phyloP scores from a whole-genome alignment of 495 filamentous ascomycete genomes.

The Penicillium roqueforti region DNA sequence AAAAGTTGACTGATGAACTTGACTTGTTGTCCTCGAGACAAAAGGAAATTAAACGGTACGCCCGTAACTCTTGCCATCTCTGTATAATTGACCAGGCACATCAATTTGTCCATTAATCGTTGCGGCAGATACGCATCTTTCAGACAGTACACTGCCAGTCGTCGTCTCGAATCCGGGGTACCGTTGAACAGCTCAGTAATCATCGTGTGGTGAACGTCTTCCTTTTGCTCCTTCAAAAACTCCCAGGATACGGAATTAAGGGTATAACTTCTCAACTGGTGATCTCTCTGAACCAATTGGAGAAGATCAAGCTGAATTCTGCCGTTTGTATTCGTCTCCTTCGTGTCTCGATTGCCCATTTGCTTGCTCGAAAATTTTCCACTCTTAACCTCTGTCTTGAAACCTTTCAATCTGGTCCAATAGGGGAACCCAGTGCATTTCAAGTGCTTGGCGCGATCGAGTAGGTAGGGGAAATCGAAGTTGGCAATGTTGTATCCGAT shows the following conservation, averaged over 20 bases:
- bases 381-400: constrained; percentile 63
- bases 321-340: constrained; percentile 89
- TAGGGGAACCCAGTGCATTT: constrained; percentile 72
- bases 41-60: constrained; percentile 92
- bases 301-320: constrained; percentile 90
- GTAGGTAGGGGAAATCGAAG: constrained; percentile 96
- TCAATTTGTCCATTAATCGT: constrained; percentile 92
- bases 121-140: constrained; percentile 98
- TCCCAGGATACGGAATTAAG: constrained; percentile 96
- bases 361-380: constrained; percentile 95
- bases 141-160: constrained; percentile 92
- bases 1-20: constrained; percentile 98
- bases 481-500: constrained; percentile 99
- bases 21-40: constrained; percentile 91
- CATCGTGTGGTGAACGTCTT: constrained; percentile 98
- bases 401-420: constrained; percentile 70
- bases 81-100: constrained; percentile 95
- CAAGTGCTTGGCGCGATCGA: constrained; percentile 82
- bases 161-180: constrained; percentile 81
- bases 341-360: constrained; percentile 95
- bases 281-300: constrained; percentile 88
- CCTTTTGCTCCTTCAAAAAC: constrained; percentile 96
- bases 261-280: constrained; percentile 94
- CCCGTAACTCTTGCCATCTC: constrained; percentile 99
- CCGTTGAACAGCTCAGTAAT: constrained; percentile 98